Conservation (phyloP, 2,329 filamentous ascomycete genomes). For the Clathrospora elynae region DNA sequence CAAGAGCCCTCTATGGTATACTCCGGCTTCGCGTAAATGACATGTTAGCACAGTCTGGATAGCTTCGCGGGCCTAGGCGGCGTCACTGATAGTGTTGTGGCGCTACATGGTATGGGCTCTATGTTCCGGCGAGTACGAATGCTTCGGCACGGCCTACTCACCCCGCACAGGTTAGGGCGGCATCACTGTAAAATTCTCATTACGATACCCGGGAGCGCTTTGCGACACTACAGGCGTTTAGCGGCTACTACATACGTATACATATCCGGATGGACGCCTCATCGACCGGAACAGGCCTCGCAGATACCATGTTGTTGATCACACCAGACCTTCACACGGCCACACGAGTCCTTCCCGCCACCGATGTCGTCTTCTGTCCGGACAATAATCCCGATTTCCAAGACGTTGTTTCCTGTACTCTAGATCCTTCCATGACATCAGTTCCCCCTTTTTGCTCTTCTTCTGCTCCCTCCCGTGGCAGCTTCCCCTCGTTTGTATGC, state of each 20-base stretch:
- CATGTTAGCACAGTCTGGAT: too few species aligned
- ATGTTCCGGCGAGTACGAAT: slow-evolving; percentile 17
- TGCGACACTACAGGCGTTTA: slow-evolving; percentile 13
- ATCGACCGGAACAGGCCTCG: slow-evolving; percentile 16
- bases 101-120: background rate
- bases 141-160: slow-evolving; percentile 23
- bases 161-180: slow-evolving; percentile 14
- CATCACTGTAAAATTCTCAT: slow-evolving; percentile 9
- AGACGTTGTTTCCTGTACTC: slow-evolving; percentile 21
- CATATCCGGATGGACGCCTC: slow-evolving; percentile 10
- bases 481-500: background rate
- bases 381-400: slow-evolving; percentile 5
- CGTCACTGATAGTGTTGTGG: background rate
- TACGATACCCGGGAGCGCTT: slow-evolving; percentile 14
- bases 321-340: slow-evolving; percentile 16
- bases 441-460: slow-evolving; percentile 19
- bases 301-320: slow-evolving; percentile 20
- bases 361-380: slow-evolving; percentile 11
- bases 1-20: too few species aligned
- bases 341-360: slow-evolving; percentile 12
- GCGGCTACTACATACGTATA: slow-evolving; percentile 8
- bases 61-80: too few species aligned
- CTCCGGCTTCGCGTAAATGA: background rate
- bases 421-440: slow-evolving; percentile 27
- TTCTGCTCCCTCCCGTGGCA: slow-evolving; percentile 7